Percentiles rank a stretch among this genome's conserved stretches.
Evolutionary conservation across 495 filamentous ascomycete genomes (phyloP).

Genomic region (Bacidia gigantensis): DNA sequence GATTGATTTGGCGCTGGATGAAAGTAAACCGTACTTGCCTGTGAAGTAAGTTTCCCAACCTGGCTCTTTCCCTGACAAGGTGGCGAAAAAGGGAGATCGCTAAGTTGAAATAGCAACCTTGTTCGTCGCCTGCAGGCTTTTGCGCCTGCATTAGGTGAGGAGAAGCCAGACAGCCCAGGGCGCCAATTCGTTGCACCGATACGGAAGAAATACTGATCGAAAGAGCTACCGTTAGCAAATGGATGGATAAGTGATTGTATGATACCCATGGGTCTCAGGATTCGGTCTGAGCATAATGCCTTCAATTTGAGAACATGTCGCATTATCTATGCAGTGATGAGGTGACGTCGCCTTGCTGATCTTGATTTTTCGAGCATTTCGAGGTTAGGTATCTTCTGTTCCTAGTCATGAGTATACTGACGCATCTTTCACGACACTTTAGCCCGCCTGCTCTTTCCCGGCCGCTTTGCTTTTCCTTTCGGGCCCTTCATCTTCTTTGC

Average conservation of each 20-base stretch:
- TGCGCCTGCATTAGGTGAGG: constrained; percentile 5
- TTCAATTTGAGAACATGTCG: too few relatives aligned
- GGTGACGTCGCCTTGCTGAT: too few relatives aligned
- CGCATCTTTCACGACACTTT: too few relatives aligned
- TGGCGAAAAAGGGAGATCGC: not conserved
- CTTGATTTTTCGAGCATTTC: too few relatives aligned
- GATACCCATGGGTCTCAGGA: constrained; percentile 4
- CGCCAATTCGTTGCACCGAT: constrained; percentile 11
- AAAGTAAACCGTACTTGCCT: constrained; percentile 38
- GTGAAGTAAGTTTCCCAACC: constrained; percentile 36
- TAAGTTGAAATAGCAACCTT: constrained; percentile 11
- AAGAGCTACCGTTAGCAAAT: not conserved
- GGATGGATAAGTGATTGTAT: not conserved
- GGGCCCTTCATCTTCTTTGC: constrained; percentile 68
- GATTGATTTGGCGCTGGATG: constrained; percentile 42
- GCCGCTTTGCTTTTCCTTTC: constrained; percentile 33
- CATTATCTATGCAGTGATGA: too few relatives aligned
- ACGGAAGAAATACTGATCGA: constrained; percentile 7
- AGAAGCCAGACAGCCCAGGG: constrained; percentile 6
- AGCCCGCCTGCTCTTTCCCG: constrained; percentile 53
- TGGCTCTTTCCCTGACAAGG: constrained; percentile 16
- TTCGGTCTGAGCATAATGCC: not conserved
- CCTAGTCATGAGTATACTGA: too few relatives aligned
- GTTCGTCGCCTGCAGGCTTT: constrained; percentile 15
- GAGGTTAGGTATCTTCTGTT: too few relatives aligned